Conservation (phyloP, 2,329 filamentous ascomycete genomes). For the Pseudogymnoascus sp. region DNA sequence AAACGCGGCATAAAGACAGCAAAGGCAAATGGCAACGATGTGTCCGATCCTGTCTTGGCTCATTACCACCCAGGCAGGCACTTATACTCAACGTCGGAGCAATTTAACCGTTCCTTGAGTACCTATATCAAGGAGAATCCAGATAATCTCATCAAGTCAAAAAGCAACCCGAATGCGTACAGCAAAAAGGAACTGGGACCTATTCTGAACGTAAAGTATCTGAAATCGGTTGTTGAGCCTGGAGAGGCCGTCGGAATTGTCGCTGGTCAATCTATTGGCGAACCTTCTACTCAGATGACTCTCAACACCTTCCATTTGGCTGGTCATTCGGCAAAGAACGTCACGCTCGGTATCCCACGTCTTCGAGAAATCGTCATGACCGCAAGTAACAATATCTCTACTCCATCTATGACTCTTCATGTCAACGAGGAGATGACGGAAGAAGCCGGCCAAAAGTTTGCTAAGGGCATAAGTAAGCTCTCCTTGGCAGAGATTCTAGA, state of each 20-base stretch:
- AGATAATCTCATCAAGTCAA: slow-evolving; percentile 49
- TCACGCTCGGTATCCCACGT: slow-evolving; percentile 95
- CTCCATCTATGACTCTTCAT: slow-evolving; percentile 79
- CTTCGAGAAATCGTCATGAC: slow-evolving; percentile 98
- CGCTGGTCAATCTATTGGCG: slow-evolving; percentile 91
- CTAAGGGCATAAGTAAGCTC: slow-evolving; percentile 84
- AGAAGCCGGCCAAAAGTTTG: slow-evolving; percentile 67
- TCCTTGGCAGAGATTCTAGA: slow-evolving; percentile 79
- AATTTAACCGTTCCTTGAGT: slow-evolving; percentile 64
- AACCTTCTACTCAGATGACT: slow-evolving; percentile 98
- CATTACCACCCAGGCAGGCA: slow-evolving; percentile 67
- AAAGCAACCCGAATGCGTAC: slow-evolving; percentile 30
- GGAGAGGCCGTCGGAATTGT: slow-evolving; percentile 96
- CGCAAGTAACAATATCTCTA: slow-evolving; percentile 79
- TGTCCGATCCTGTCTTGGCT: slow-evolving; percentile 62
- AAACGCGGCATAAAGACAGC: slow-evolving; percentile 73
- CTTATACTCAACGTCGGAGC: slow-evolving; percentile 82
- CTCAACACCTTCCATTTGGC: slow-evolving; percentile 99
- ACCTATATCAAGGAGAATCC: slow-evolving; percentile 74
- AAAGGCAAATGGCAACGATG: slow-evolving; percentile 45
- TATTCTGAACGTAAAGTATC: slow-evolving; percentile 84
- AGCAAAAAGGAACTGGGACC: slow-evolving; percentile 48
- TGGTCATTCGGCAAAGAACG: slow-evolving; percentile 96
- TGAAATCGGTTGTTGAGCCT: slow-evolving; percentile 84
- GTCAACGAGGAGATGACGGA: slow-evolving; percentile 63